Base-by-base conservation (phyloP, 306 rosid genomes). In the Begonia peltatifolia region DNA sequence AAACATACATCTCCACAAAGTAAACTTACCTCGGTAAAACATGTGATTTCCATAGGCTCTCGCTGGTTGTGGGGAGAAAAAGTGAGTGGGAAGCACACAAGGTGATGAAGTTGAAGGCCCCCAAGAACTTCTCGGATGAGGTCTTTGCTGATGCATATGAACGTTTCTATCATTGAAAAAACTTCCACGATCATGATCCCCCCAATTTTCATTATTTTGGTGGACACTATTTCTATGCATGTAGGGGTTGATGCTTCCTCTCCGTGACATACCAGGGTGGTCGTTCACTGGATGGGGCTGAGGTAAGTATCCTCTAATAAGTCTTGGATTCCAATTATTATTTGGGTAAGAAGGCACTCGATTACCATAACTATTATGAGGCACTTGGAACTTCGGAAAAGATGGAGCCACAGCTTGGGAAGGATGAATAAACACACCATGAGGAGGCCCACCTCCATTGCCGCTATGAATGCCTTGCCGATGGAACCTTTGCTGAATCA, bases 171-270 rank as follows among this genome's bases (percentile, higher is more conserved):
- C 42, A 76, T 77, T 75, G 42, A 47, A 55, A 72, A 63, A 70
- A 47, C 57, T 60, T 54, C 81, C 82, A 18, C 82, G 92, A 63
- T 75, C 87, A 63, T 74, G 79, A 18, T 79, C 79, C 68, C 82
- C 66, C 52, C 73, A 61, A 11, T 83, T 76, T 22, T 72, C 59
- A 60, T 65, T 78, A 57, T 72, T 76, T 36, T 67, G 83, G 75
- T 71, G 73, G 52, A 74, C 38, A 55, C 82, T 71, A 75, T 84
- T 79, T 42, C 78, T 79, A 11, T 73, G 78, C 0, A 73, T 66
- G 54, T 69, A 80, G 59, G 69, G 43, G 47, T 69, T 68, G 54
- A 69, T 81, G 57, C 64, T 73, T 12, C 79, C 87, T 64, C 93
- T 77, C 0, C 75, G 87, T 10, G 77, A 61, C 54, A 74, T 59